Base-by-base conservation (phyloP, 352 stramenopile genomes). In the Peronospora destructor region DNA sequence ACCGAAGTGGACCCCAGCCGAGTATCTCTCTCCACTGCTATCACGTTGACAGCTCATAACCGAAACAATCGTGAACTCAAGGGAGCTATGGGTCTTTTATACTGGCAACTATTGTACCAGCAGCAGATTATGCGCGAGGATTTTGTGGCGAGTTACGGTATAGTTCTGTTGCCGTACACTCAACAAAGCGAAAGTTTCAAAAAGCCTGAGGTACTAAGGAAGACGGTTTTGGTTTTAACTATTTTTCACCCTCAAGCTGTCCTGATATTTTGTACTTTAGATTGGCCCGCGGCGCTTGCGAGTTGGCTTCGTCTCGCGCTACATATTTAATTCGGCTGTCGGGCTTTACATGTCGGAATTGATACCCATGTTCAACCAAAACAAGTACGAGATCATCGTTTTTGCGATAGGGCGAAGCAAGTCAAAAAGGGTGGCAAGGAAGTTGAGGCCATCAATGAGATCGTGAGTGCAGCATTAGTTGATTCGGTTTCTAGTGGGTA, bases 21-120 rank as follows among this genome's bases (percentile, higher is more conserved):
- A 41, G 58, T 85, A 3, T 33, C 70, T 6, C 68, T 87, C 16
- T 89, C 78, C 4, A 85, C 73, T 4, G 71, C 37, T 6, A 64
- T 85, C 10, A 74, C 61, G 2, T 53, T 89, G 50, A 80, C 76
- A 28, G 49, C 70, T 0, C 78, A 89, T 63, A 80, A 87, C 46
- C 56, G 64, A 51, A 89, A 85, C 58, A 89, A 87, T 45, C 65
- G 74, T 36, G 45, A 71, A n/a, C 64, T 89, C 28, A 85, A 84
- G 36, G 36, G 36, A 9, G 64, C 68, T 35, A 53, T 87, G 14
- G 73, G 59, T 0, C 42, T 49, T n/a, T 62, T 89, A 50, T 89
- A 89, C 43, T 53, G 62, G 39, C 50, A 66, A 13, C 49, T 86
- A 7, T 56, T 84, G 11, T 61, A 83, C 28, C 23, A 61, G 8